These are phyloP conservation scores for Russula vinacea DNA, from an alignment of 768 basidiomycete genomes.

Conservation along the genomic window DNA sequence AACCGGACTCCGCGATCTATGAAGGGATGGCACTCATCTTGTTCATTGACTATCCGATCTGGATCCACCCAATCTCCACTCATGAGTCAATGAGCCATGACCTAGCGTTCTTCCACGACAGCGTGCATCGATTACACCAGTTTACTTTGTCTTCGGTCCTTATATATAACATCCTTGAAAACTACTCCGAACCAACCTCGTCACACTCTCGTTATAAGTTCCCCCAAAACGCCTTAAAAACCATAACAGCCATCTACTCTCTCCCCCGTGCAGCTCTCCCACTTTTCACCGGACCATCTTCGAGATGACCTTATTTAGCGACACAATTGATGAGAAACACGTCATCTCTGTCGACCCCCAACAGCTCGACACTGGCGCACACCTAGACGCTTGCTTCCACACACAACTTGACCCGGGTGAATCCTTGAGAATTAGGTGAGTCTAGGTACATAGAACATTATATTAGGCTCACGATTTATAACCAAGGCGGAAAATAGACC, in stretches of 20 bases:
- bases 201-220: not conserved
- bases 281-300: too few relatives aligned
- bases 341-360: constrained; percentile 42
- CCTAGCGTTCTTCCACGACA: too few relatives aligned
- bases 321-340: constrained; percentile 20
- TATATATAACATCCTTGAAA: not conserved
- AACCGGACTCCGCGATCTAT: too few relatives aligned
- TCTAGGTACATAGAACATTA: not conserved
- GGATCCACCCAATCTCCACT: too few relatives aligned
- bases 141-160: not conserved
- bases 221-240: constrained; percentile 2
- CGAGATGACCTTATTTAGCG: constrained; percentile 20
- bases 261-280: too few relatives aligned
- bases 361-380: constrained; percentile 62
- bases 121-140: too few relatives aligned
- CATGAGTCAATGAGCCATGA: too few relatives aligned
- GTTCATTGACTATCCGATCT: too few relatives aligned
- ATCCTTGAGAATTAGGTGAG: constrained; percentile 46
- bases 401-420: constrained; percentile 51
- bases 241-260: not conserved
- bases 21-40: not conserved
- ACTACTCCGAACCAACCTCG: not conserved
- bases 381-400: constrained; percentile 48
- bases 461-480: constrained; percentile 31
- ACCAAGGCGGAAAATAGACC: constrained; percentile 50